These are phyloP conservation scores for Diplocarpon rosae DNA, from an alignment of 2,329 filamentous ascomycete genomes.

Conservation along the genomic window DNA sequence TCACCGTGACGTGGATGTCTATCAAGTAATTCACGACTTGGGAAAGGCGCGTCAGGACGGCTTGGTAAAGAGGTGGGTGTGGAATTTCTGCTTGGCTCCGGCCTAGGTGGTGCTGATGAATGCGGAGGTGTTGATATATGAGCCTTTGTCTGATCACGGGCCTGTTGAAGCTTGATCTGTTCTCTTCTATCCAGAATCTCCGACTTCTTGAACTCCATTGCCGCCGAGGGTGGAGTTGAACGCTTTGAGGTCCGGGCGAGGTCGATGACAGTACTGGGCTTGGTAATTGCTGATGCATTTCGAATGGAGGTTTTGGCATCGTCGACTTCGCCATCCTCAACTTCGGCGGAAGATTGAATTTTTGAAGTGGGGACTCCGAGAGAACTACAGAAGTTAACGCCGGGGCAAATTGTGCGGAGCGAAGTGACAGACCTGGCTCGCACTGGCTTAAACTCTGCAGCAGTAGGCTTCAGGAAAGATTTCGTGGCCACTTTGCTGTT, in stretches of 20 bases:
- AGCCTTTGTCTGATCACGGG: constrained; percentile 10
- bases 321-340: constrained; percentile 64
- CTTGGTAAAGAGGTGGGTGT: constrained; percentile 18
- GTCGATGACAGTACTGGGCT: constrained; percentile 1
- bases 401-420: not conserved
- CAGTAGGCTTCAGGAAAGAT: constrained; percentile 44
- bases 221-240: constrained; percentile 4
- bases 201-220: constrained; percentile 18
- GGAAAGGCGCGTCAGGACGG: constrained; percentile 26
- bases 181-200: constrained; percentile 23
- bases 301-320: constrained; percentile 37
- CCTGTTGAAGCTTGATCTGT: constrained; percentile 20
- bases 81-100: constrained; percentile 14
- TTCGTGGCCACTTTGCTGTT: constrained; percentile 1
- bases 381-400: constrained; percentile 28
- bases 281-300: constrained; percentile 1
- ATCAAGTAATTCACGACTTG: constrained; percentile 21
- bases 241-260: constrained; percentile 6
- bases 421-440: constrained; percentile 24
- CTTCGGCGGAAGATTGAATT: constrained; percentile 33
- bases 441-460: constrained; percentile 53
- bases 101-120: constrained; percentile 15
- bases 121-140: constrained; percentile 11
- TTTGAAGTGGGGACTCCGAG: constrained; percentile 26
- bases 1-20: constrained; percentile 24